Evolutionary conservation across 208 protist species (phyloP).

Genomic region (Crithidia fasciculata): DNA sequence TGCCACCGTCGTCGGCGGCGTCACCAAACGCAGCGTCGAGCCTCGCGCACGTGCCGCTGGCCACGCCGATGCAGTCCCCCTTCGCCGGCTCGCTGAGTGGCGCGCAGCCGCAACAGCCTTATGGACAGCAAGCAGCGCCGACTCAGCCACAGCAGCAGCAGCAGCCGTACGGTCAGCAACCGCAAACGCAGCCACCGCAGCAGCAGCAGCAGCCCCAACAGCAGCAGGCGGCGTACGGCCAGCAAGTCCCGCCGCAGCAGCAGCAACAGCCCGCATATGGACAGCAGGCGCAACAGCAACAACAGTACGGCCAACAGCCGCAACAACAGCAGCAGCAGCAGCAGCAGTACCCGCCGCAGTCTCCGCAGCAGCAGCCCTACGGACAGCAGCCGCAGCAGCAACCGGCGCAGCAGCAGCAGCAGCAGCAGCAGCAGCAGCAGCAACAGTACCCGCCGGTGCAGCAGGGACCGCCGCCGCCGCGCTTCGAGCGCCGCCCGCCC

Average conservation of each 20-base stretch:
- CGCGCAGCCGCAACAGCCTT: conserved; percentile 14
- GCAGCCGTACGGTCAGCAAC: conserved; percentile 16
- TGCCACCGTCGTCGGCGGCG: conserved; percentile 6
- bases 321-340: conserved; percentile 23
- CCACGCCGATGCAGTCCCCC: conserved; percentile 10
- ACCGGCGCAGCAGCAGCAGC: conserved; percentile 34
- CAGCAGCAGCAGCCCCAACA: not conserved
- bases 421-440: conserved; percentile 31
- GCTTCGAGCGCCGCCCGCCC: conserved; percentile 75
- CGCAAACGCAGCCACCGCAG: too few relatives aligned
- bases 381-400: conserved; percentile 33
- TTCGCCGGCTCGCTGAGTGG: conserved; percentile 7
- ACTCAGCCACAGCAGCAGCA: conserved; percentile 17
- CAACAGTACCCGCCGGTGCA: conserved; percentile 40
- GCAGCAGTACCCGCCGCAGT: conserved; percentile 14
- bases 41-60: conserved; percentile 1
- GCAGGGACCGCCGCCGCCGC: conserved; percentile 54
- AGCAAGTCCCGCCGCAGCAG: conserved; percentile 17
- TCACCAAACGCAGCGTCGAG: not conserved
- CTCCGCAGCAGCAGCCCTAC: conserved; percentile 22
- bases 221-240: conserved; percentile 16
- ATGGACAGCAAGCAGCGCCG: conserved; percentile 13
- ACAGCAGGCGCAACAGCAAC: conserved; percentile 28
- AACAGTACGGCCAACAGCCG: conserved; percentile 21
- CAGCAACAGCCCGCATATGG: conserved; percentile 11